Conservation (phyloP, 257 asterid species). For the Solanum ossicruentum region DNA sequence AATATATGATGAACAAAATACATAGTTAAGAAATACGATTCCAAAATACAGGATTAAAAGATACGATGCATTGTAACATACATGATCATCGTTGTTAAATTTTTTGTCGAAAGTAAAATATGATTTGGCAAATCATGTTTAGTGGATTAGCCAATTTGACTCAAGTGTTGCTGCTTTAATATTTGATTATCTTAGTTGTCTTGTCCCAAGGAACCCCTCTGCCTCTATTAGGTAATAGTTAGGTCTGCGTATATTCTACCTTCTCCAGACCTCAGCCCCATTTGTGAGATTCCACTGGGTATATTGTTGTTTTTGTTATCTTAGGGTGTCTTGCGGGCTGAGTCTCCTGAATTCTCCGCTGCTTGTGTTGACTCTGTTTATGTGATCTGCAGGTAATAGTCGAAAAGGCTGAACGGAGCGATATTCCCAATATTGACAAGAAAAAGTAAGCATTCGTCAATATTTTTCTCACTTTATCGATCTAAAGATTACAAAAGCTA, state of each 20-base stretch:
- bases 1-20: not conserved
- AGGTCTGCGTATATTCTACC: too few relatives aligned
- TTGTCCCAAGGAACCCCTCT: not conserved
- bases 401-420: slow-evolving; percentile 28
- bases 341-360: not conserved
- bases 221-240: too few relatives aligned
- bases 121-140: not conserved
- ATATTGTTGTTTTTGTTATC: not conserved
- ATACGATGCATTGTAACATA: not conserved
- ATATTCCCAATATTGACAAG: slow-evolving; percentile 33
- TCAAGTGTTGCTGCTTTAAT: not conserved
- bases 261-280: too few relatives aligned
- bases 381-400: slow-evolving; percentile 19
- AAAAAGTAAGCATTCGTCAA: slow-evolving; percentile 17
- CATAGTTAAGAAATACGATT: not conserved
- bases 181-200: not conserved
- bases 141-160: not conserved
- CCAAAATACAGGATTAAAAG: too few relatives aligned
- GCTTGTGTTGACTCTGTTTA: not conserved
- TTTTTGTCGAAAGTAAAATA: not conserved
- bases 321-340: not conserved
- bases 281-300: too few relatives aligned
- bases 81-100: not conserved
- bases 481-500: not conserved
- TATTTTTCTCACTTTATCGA: not conserved